These are phyloP conservation scores for Zizania latifolia DNA, from an alignment of 176 grass and related monocot species.

Conservation along the genomic window DNA sequence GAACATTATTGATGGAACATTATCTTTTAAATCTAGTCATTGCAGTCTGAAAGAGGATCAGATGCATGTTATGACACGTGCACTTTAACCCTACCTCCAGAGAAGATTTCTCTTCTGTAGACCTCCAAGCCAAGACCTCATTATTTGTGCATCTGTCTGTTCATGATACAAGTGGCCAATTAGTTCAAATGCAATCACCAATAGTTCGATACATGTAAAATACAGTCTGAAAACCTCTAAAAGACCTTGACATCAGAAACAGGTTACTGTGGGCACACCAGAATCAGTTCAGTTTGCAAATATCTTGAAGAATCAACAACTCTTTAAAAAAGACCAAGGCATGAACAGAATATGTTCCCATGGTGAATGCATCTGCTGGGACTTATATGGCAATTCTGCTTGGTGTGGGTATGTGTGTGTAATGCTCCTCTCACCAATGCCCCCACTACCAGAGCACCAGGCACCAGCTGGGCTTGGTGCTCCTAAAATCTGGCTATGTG, in stretches of 20 bases:
- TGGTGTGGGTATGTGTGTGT: constrained; percentile 19
- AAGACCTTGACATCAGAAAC: constrained; percentile 18
- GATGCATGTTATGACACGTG: constrained; percentile 40
- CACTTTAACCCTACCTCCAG: constrained; percentile 30
- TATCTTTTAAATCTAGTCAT: constrained; percentile 10
- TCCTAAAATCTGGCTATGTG: constrained; percentile 42
- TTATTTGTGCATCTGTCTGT: neutral
- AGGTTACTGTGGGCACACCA: neutral
- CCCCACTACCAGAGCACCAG: no score
- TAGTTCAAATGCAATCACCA: neutral
- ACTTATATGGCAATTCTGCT: constrained; percentile 44
- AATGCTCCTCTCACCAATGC: constrained; percentile 22
- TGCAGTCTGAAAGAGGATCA: constrained; percentile 19
- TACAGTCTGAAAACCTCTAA: neutral
- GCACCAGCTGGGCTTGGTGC: constrained; percentile 43
- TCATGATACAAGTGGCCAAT: neutral
- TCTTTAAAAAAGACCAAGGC: constrained; percentile 31
- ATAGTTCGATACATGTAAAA: neutral
- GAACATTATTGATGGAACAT: constrained; percentile 26
- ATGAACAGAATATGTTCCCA: constrained; percentile 33
- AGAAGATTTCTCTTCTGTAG: constrained; percentile 2
- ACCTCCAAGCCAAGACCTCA: neutral
- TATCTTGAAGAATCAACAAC: constrained; percentile 24
- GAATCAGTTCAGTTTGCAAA: constrained; percentile 23
- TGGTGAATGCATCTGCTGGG: constrained; percentile 36